Conservation (phyloP, 2,329 filamentous ascomycete species). For the Diplodia sapinea region DNA sequence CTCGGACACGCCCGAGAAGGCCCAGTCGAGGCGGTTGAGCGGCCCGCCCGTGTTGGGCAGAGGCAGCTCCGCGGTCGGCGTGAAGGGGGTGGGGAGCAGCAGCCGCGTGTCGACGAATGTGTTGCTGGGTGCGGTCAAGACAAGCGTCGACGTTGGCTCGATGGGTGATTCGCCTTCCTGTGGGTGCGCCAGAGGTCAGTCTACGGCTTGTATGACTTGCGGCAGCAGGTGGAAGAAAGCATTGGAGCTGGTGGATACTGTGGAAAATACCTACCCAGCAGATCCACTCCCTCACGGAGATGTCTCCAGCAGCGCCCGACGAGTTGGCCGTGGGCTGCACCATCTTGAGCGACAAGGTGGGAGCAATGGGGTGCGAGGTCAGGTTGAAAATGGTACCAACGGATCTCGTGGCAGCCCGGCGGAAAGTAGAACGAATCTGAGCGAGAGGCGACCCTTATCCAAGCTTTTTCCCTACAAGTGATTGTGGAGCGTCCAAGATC, state of each 20-base stretch:
- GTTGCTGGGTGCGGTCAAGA: slow-evolving; percentile 64
- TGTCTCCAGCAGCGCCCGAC: not conserved
- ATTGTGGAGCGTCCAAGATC: not conserved
- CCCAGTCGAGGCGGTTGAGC: slow-evolving; percentile 63
- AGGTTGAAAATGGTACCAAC: not conserved
- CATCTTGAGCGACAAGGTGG: slow-evolving; percentile 1
- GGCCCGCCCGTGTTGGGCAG: slow-evolving; percentile 40
- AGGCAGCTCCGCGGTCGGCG: slow-evolving; percentile 21
- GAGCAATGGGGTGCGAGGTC: not conserved
- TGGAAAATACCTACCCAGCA: slow-evolving; percentile 24
- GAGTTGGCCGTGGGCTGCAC: not conserved
- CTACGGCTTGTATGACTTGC: not conserved
- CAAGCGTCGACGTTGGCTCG: slow-evolving; percentile 69
- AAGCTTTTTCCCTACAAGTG: not conserved
- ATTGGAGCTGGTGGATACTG: not conserved
- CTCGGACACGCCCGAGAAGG: slow-evolving; percentile 63
- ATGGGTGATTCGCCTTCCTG: slow-evolving; percentile 45
- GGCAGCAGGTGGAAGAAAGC: not conserved
- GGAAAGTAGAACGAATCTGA: not conserved
- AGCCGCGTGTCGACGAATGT: slow-evolving; percentile 69
- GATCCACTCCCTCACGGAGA: slow-evolving; percentile 25
- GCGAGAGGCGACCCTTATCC: not conserved
- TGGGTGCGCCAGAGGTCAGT: not conserved
- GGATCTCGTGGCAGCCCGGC: not conserved
- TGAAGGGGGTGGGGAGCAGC: slow-evolving; percentile 40